Evolutionary conservation across 2,329 filamentous ascomycete genomes (phyloP).

Genomic region (Thielaviopsis musarum): DNA sequence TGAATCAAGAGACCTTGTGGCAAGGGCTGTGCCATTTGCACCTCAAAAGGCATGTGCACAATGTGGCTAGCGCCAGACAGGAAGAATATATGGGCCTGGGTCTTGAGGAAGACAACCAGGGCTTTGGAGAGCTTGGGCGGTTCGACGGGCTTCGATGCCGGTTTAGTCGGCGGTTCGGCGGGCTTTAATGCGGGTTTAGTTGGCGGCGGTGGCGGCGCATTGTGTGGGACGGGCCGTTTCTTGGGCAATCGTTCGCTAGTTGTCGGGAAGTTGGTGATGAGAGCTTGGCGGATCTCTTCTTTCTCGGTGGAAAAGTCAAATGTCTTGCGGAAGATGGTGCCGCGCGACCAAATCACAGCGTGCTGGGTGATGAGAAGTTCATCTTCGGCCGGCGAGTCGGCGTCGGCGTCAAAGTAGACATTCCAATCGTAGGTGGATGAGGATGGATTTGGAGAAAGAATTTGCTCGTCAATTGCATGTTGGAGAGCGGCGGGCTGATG

Average conservation of each 20-base stretch:
- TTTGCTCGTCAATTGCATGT: conserved; percentile 65
- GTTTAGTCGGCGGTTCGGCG: neutral
- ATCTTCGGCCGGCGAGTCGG: conserved; percentile 41
- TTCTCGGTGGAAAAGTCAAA: conserved; percentile 79
- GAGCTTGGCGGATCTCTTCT: conserved; percentile 68
- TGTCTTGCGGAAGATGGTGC: conserved; percentile 65
- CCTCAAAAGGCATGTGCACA: conserved; percentile 85
- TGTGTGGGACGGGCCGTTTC: neutral
- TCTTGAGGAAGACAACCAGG: conserved; percentile 79
- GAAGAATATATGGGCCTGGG: conserved; percentile 87
- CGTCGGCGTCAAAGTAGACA: conserved; percentile 27
- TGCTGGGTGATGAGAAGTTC: conserved; percentile 62
- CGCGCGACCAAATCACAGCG: conserved; percentile 79
- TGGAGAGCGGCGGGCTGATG: conserved; percentile 73
- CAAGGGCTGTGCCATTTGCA: conserved; percentile 70
- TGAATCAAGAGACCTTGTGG: conserved; percentile 76
- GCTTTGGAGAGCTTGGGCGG: conserved; percentile 30
- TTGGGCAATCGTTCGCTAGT: neutral
- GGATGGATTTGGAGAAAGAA: conserved; percentile 52
- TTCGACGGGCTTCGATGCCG: neutral
- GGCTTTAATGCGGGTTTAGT: neutral
- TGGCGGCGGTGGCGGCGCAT: neutral
- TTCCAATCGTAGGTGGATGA: conserved; percentile 61
- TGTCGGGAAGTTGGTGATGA: conserved; percentile 63
- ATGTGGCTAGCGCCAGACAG: conserved; percentile 76